These are phyloP conservation scores for Candida ascalaphidarum DNA, from an alignment of 805 yeast species.

Conservation along the genomic window DNA sequence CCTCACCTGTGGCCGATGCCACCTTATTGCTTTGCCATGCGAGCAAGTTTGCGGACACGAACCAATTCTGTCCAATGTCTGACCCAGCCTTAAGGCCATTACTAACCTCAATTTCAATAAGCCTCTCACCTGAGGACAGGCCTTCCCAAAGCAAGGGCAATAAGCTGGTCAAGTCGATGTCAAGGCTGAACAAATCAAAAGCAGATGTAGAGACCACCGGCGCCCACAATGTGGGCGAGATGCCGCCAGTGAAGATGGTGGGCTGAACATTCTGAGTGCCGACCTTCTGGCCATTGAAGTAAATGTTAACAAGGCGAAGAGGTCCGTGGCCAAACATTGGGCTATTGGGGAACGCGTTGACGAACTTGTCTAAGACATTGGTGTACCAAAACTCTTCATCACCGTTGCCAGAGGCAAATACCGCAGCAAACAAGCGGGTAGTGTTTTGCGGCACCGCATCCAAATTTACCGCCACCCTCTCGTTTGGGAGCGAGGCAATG, in stretches of 20 bases:
- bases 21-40: constrained; percentile 44
- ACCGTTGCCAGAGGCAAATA: constrained; percentile 67
- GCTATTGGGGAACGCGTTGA: constrained; percentile 32
- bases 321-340: constrained; percentile 62
- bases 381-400: constrained; percentile 83
- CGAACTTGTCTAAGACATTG: constrained; percentile 43
- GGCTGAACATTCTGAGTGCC: constrained; percentile 64
- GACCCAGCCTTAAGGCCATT: constrained; percentile 39
- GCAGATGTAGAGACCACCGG: constrained; percentile 71
- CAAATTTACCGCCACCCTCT: constrained; percentile 25
- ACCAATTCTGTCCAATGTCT: constrained; percentile 46
- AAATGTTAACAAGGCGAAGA: constrained; percentile 56
- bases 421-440: constrained; percentile 47
- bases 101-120: constrained; percentile 40
- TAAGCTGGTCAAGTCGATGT: constrained; percentile 61
- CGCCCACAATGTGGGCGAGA: constrained; percentile 73
- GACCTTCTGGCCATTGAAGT: constrained; percentile 48
- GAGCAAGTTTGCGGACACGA: constrained; percentile 46
- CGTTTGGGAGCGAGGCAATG: constrained; percentile 36
- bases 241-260: constrained; percentile 72
- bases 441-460: constrained; percentile 47
- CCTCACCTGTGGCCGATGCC: constrained; percentile 28
- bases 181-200: constrained; percentile 64
- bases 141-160: constrained; percentile 58
- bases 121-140: constrained; percentile 18